Evolutionary conservation across 164 flowering plant genomes (phyloP).

Genomic region (Vitis riparia): DNA sequence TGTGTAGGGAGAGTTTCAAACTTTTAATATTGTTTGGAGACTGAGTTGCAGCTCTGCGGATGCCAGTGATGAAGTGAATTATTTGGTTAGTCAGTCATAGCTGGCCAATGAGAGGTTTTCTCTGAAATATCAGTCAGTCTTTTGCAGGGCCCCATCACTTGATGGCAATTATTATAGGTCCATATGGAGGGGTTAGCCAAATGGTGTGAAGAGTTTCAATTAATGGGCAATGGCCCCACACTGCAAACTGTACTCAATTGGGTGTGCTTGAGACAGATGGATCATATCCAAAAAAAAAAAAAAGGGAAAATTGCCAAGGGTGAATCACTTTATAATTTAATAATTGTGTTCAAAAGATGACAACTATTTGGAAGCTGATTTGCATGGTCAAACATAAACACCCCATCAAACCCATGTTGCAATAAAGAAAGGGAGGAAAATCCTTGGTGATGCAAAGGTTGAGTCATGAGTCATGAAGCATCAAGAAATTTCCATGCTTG

Average conservation of each 20-base stretch:
- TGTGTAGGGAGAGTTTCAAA: background rate
- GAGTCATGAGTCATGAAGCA: too few species aligned
- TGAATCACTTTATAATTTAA: background rate
- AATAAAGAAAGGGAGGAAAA: background rate
- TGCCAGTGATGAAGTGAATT: conserved; percentile 12
- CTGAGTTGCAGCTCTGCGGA: background rate
- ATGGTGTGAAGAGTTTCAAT: too few species aligned
- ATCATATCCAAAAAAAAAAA: too few species aligned
- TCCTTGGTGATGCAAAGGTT: background rate
- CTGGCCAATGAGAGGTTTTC: conserved; percentile 20
- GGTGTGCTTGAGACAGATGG: too few species aligned
- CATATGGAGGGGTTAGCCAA: background rate
- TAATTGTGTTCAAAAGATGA: background rate
- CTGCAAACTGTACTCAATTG: too few species aligned
- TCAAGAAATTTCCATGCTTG: background rate
- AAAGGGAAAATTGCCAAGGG: background rate
- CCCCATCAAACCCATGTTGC: background rate
- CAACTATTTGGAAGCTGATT: background rate
- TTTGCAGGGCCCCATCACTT: background rate
- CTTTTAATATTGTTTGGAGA: background rate
- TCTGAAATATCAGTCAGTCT: background rate
- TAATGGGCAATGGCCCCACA: too few species aligned
- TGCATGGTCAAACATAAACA: conserved; percentile 1
- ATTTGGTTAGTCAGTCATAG: conserved; percentile 18
- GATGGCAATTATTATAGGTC: conserved; percentile 9